phyloP scores from a whole-genome alignment of 2,329 filamentous ascomycete genomes.

The Paramyrothecium roridum region DNA sequence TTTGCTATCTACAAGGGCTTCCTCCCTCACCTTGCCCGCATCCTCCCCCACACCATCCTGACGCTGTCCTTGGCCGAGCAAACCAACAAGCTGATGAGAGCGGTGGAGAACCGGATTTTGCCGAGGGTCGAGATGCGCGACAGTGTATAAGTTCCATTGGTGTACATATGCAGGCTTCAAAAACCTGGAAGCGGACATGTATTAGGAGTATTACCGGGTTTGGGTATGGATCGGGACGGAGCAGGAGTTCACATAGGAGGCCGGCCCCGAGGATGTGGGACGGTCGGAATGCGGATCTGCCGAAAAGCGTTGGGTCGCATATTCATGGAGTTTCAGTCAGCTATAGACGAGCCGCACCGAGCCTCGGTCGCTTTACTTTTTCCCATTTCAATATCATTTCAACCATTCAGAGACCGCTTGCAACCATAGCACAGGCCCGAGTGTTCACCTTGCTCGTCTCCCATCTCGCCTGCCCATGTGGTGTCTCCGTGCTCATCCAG shows the following conservation, averaged over 20 bases:
- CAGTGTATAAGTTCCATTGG: constrained; percentile 1
- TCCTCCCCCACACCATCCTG: constrained; percentile 91
- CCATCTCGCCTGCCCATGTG: constrained; percentile 61
- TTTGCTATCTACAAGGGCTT: constrained; percentile 98
- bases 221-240: background rate
- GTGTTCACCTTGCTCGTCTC: constrained; percentile 29
- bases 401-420: constrained; percentile 59
- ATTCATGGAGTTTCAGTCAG: background rate
- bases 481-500: constrained; percentile 62
- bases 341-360: background rate
- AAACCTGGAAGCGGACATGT: background rate
- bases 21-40: constrained; percentile 88
- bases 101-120: constrained; percentile 63
- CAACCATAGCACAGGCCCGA: constrained; percentile 70
- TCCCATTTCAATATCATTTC: constrained; percentile 9
- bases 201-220: background rate
- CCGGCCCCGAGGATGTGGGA: background rate
- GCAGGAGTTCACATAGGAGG: background rate
- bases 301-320: background rate
- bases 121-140: constrained; percentile 29
- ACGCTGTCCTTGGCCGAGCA: constrained; percentile 94
- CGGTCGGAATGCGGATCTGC: background rate
- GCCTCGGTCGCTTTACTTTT: background rate
- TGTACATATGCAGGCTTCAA: constrained; percentile 2
- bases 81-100: constrained; percentile 88